A percentile compares a stretch with the other conserved stretches of the same genome.
phyloP scores from a whole-genome alignment of 371 early-diverging fungal species.

The Syncephalis plumigaleata region DNA sequence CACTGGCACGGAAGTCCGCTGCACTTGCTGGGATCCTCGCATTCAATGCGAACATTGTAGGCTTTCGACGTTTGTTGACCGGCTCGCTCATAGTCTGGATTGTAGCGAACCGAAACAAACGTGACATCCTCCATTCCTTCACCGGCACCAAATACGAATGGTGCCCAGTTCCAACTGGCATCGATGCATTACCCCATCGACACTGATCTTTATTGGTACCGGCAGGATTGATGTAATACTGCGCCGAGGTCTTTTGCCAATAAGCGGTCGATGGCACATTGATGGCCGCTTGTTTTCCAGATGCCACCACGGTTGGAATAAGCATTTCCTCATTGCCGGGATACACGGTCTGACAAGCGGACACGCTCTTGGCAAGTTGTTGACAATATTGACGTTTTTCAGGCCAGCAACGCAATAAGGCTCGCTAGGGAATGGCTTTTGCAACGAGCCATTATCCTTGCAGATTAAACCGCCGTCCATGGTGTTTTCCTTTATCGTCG shows the following conservation, averaged over 20 bases:
- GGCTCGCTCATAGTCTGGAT: slow-evolving; percentile 13
- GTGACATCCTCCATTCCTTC: slow-evolving; percentile 17
- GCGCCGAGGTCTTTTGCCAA: slow-evolving; percentile 20
- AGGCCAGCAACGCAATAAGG: slow-evolving; percentile 14
- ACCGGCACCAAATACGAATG: slow-evolving; percentile 20
- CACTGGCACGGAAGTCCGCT: slow-evolving; percentile 20
- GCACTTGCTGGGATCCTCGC: slow-evolving; percentile 10
- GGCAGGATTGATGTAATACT: slow-evolving; percentile 19
- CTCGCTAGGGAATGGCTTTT: slow-evolving; percentile 11
- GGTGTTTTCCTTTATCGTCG: slow-evolving; percentile 11
- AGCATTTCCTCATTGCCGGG: slow-evolving; percentile 25
- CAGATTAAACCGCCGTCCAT: slow-evolving; percentile 20
- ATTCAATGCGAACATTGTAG: slow-evolving; percentile 16
- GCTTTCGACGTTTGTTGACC: slow-evolving; percentile 1
- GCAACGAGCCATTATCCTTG: slow-evolving; percentile 10
- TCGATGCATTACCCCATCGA: slow-evolving; percentile 14
- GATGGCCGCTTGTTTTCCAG: slow-evolving; percentile 7
- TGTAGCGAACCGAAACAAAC: slow-evolving; percentile 17
- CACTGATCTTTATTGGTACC: slow-evolving; percentile 14
- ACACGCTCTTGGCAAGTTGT: slow-evolving; percentile 15
- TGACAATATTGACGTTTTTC: slow-evolving; percentile 11
- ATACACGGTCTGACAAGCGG: slow-evolving; percentile 23
- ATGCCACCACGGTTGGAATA: slow-evolving; percentile 17
- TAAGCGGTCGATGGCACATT: slow-evolving; percentile 16
- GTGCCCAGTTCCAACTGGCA: slow-evolving; percentile 21